Evolutionary conservation across 1,139 yeast species (phyloP).

Genomic region (Protomyces lactucae-debilis): DNA sequence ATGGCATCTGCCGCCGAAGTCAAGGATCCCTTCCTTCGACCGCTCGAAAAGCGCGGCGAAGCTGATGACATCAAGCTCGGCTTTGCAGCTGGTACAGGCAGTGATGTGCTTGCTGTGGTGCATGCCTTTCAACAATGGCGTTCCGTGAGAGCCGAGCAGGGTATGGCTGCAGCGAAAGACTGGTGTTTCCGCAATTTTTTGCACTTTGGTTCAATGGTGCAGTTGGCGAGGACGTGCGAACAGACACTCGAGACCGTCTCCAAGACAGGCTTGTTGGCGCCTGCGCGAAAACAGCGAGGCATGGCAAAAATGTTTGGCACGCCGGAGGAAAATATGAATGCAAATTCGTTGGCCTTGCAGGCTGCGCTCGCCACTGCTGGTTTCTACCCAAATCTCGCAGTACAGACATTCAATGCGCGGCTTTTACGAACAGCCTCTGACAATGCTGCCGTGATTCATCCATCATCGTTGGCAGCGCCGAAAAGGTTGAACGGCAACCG

Average conservation of each 20-base stretch:
- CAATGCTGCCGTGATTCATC: conserved; percentile 29
- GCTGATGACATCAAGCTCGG: conserved; percentile 14
- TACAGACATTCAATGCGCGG: conserved; percentile 25
- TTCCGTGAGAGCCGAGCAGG: not conserved
- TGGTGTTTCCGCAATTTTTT: conserved; percentile 25
- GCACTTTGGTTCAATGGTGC: conserved; percentile 28
- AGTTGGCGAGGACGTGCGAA: conserved; percentile 28
- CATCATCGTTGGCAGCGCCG: conserved; percentile 37
- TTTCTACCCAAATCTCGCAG: conserved; percentile 32
- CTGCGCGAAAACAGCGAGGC: conserved; percentile 2
- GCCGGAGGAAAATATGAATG: conserved; percentile 29
- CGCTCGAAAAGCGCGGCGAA: conserved; percentile 26
- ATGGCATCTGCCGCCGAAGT: conserved; percentile 31
- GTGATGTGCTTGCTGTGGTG: conserved; percentile 27
- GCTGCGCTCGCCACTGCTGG: conserved; percentile 32
- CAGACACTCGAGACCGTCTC: conserved; percentile 31
- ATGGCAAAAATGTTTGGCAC: conserved; percentile 26
- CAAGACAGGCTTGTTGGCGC: conserved; percentile 14
- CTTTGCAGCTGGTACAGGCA: conserved; percentile 21
- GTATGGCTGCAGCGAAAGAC: conserved; percentile 8
- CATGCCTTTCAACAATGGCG: conserved; percentile 24
- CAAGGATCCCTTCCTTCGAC: conserved; percentile 30
- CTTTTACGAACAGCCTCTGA: conserved; percentile 31
- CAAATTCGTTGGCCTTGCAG: conserved; percentile 30
- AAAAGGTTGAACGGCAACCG: not conserved